Evolutionary conservation across 768 basidiomycete genomes (phyloP).

Genomic region (Lactarius hatsudake): DNA sequence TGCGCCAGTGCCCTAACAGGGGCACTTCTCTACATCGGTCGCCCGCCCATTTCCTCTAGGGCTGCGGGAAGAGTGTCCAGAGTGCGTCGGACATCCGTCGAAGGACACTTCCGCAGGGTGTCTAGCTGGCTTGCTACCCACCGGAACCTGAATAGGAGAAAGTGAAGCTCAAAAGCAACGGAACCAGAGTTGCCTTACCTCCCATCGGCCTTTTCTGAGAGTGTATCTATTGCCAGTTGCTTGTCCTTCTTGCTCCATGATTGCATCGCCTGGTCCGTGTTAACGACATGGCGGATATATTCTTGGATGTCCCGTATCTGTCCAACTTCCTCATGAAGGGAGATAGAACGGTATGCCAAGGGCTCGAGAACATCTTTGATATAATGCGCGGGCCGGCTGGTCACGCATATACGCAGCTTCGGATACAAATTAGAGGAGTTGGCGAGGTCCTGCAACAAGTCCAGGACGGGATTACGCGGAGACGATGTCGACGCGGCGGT

Average conservation of each 20-base stretch:
- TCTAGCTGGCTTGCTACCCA: conserved; percentile 12
- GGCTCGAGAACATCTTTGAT: conserved; percentile 1
- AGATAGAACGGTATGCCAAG: neutral
- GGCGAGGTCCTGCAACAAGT: conserved; percentile 3
- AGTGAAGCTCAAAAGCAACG: neutral
- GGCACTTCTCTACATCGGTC: neutral
- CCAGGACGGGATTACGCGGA: conserved; percentile 8
- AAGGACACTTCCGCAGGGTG: neutral
- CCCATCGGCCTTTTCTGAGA: conserved; percentile 4
- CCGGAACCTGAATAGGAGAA: neutral
- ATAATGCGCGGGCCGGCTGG: conserved; percentile 14
- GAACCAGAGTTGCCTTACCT: neutral
- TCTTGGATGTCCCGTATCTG: conserved; percentile 6
- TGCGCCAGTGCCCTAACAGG: neutral
- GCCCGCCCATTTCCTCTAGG: neutral
- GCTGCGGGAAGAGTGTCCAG: neutral
- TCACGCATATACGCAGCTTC: conserved; percentile 14
- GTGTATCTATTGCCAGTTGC: neutral
- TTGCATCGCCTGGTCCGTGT: conserved; percentile 2
- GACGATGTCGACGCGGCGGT: conserved; percentile 1
- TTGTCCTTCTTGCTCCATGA: conserved; percentile 3
- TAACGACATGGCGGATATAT: conserved; percentile 1
- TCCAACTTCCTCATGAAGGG: conserved; percentile 5
- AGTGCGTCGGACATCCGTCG: neutral
- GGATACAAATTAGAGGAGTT: neutral